Base-by-base conservation (phyloP, 768 basidiomycete species). In the Phylloporus arenicola region DNA sequence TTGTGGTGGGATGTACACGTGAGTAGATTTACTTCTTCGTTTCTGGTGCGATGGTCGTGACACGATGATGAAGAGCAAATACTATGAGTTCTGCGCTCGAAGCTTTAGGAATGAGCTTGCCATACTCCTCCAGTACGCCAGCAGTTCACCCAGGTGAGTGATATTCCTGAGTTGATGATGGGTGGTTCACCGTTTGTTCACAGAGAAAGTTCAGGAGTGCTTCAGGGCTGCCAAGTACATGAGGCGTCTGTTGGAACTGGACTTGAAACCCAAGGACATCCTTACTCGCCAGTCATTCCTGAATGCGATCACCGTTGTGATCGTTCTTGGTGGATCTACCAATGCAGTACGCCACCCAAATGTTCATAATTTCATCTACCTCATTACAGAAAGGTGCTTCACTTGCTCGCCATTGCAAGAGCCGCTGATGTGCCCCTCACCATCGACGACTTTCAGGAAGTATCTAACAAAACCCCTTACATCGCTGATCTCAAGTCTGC, bases 1-100 rank as follows among this genome's bases (percentile, higher is more conserved):
- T 20, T 92, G 90, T 57, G 89, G 90, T 25, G 89, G 88, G 13
- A 92, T 92, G 89, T 92, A 83, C 64, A 91, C 89, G 80, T 80
- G 61, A 45, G 78, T 71, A 40, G 25, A 35, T 16, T 22, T 22
- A 38, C 34, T 35, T 41, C 34, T 9, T 27, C 7, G 19, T 4
- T 48, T 41, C 41, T 13, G 8, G 9, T 35, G 4, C 14, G 12
- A 29, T 19, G 50, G 3, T 20, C 30, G n/a, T 44, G 14, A 24
- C 20, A 33, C 42, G 30, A 33, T 45, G 12, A 11, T 33, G 44
- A 53, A 82, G 81, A 9, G 90, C 91, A 30, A 92, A 92, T 59
- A 92, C 90, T 1, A 92, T 92, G 90, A 88, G 86, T 54, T 84
- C 86, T 37, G 84, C 79, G 16, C 73, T 93, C 27, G 91, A 92